Conservation (phyloP, 495 filamentous ascomycete species). For the Coniosporium apollinis region DNA sequence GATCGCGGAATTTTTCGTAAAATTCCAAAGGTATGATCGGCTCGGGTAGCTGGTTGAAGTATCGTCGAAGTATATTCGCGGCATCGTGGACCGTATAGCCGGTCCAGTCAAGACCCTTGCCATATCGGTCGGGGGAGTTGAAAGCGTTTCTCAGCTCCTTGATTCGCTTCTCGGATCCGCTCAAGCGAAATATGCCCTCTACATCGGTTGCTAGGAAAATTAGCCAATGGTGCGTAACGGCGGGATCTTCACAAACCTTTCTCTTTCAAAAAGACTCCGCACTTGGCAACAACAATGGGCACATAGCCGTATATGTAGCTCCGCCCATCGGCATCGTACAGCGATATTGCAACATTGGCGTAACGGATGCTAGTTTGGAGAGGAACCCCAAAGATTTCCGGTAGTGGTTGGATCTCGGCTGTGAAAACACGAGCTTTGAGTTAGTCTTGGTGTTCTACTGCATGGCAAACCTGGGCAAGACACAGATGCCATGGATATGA, state of each 20-base stretch:
- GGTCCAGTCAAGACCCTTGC: slow-evolving; percentile 91
- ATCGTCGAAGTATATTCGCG: slow-evolving; percentile 87
- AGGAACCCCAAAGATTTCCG: slow-evolving; percentile 84
- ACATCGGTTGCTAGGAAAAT: slow-evolving; percentile 64
- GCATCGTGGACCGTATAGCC: slow-evolving; percentile 99
- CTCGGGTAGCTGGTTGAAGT: slow-evolving; percentile 86
- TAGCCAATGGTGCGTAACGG: not conserved
- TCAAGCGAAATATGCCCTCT: slow-evolving; percentile 93
- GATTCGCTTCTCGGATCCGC: slow-evolving; percentile 93
- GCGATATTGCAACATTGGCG: slow-evolving; percentile 94
- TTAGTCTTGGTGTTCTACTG: no score
- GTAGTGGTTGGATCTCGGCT: slow-evolving; percentile 21
- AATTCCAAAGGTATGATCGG: slow-evolving; percentile 92
- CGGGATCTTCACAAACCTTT: slow-evolving; percentile 48
- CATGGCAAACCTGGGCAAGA: no score
- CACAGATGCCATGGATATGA: no score
- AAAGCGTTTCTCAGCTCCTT: slow-evolving; percentile 88
- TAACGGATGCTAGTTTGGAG: slow-evolving; percentile 91
- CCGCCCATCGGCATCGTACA: slow-evolving; percentile 75
- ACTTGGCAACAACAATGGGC: slow-evolving; percentile 96
- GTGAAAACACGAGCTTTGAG: not conserved
- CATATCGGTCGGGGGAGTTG: slow-evolving; percentile 88
- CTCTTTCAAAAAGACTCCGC: slow-evolving; percentile 93
- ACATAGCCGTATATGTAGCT: slow-evolving; percentile 99
- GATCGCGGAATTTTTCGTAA: slow-evolving; percentile 80